These are phyloP conservation scores for Coemansia sp. DNA, from an alignment of 192 early-diverging fungal species.

Conservation along the genomic window DNA sequence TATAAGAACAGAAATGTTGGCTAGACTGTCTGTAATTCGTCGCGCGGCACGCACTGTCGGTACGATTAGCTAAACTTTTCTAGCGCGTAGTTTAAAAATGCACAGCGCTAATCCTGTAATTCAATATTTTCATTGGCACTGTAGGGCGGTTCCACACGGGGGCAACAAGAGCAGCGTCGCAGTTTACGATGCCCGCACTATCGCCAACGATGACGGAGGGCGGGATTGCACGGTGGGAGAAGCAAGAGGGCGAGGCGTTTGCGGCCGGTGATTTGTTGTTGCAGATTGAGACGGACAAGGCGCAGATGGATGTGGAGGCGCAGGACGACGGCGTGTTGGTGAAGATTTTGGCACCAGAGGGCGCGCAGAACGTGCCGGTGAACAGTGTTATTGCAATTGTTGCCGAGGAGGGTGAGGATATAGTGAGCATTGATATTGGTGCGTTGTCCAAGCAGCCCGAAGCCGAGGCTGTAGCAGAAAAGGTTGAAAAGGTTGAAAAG, in stretches of 20 bases:
- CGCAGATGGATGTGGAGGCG: conserved; percentile 99
- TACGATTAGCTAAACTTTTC: conserved; percentile 9
- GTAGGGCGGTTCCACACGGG: not conserved
- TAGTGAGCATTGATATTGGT: conserved; percentile 73
- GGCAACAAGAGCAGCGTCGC: conserved; percentile 26
- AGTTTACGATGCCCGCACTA: conserved; percentile 92
- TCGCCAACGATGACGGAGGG: conserved; percentile 99
- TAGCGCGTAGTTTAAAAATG: not conserved
- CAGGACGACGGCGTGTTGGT: conserved; percentile 97
- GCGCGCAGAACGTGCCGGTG: conserved; percentile 68
- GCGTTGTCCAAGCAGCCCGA: conserved; percentile 22
- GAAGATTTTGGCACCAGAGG: conserved; percentile 80
- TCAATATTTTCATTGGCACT: not conserved
- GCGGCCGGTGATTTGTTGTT: conserved; percentile 88
- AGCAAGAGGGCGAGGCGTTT: conserved; percentile 89
- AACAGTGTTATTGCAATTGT: conserved; percentile 78
- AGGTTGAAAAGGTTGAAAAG: not conserved
- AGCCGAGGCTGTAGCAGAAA: not conserved
- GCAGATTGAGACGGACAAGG: conserved; percentile 98
- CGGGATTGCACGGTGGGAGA: conserved; percentile 90
- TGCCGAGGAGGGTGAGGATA: conserved; percentile 86
- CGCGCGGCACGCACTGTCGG: conserved; percentile 31
- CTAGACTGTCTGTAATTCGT: conserved; percentile 34
- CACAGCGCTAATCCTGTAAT: not conserved
- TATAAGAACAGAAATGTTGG: conserved; percentile 23